Base-by-base conservation (phyloP, 768 basidiomycete species). In the Auricularia sp. region DNA sequence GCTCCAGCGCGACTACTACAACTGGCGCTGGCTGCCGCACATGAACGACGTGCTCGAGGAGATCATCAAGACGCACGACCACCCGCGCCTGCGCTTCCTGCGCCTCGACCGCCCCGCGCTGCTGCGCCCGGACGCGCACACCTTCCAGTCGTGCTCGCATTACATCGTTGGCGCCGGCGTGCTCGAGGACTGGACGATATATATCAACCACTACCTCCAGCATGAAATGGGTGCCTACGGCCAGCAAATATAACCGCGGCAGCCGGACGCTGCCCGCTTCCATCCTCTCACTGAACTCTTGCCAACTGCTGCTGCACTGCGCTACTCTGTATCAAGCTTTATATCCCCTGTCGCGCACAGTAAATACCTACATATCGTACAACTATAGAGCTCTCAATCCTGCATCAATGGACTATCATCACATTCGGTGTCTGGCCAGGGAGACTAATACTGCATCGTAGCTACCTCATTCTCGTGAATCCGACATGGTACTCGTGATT, bases 121-220 rank as follows among this genome's bases (percentile, higher is more conserved):
- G 51, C 74, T 88, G 13, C 78, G 87, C 2, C 87, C 87, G 35
- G 87, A 88, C 70, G 82, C 85, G 35, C 82, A 81, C 68, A 68
- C 75, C 4, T 24, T 75, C 21, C 75, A 77, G 24, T 82, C 82
- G 69, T 82, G 82, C 65, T 72, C 83, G 18, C 82, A 82, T 61
- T 72, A 80, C 69, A 71, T 80, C 69, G 70, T 79, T 2, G 81
- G 81, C 62, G 44, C 79, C 5, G 81, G 81, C 66, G 79, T 82
- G 45, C 69, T 81, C 36, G 81, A 82, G 70, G 82, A 80, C 42
- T 83, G 82, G 81, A 76, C 80, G 37, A 78, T 79, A 62, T 82
- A 81, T 63, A 79, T 82, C 44, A 81, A 79, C 79, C 80, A 82
- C 68, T 82, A 72, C 63, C 73, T 81, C 65, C 74, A 77, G 11